These are phyloP conservation scores for Citeromyces siamensis DNA, from an alignment of 1,139 yeast genomes.

Conservation along the genomic window DNA sequence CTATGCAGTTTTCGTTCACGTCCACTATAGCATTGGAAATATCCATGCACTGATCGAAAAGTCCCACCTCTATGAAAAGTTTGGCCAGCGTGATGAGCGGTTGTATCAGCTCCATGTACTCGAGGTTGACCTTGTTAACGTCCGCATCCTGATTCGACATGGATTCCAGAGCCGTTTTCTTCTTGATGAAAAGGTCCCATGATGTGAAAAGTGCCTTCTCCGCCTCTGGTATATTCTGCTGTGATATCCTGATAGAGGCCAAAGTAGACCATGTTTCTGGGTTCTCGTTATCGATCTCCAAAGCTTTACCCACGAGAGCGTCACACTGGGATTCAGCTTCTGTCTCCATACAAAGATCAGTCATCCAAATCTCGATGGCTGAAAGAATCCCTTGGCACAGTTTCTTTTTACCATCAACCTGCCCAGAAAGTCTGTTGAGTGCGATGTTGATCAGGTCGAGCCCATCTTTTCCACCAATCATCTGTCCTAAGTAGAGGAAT, in stretches of 20 bases:
- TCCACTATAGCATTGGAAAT: slow-evolving; percentile 55
- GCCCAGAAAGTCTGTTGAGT: slow-evolving; percentile 33
- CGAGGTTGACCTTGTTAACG: slow-evolving; percentile 27
- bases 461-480: slow-evolving; percentile 77
- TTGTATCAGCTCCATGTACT: slow-evolving; percentile 51
- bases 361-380: slow-evolving; percentile 96
- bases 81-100: slow-evolving; percentile 62
- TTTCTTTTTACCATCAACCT: slow-evolving; percentile 33
- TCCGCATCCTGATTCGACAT: slow-evolving; percentile 19
- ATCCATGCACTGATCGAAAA: slow-evolving; percentile 50
- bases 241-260: slow-evolving; percentile 86
- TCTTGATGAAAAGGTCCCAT: slow-evolving; percentile 54
- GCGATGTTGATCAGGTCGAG: slow-evolving; percentile 55
- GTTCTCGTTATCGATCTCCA: slow-evolving; percentile 43
- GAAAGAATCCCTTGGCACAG: slow-evolving; percentile 71
- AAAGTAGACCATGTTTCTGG: slow-evolving; percentile 78
- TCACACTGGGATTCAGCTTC: slow-evolving; percentile 82
- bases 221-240: slow-evolving; percentile 69
- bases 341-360: slow-evolving; percentile 91
- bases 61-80: slow-evolving; percentile 66
- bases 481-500: slow-evolving; percentile 83
- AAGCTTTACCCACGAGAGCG: slow-evolving; percentile 50
- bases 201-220: slow-evolving; percentile 51
- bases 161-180: slow-evolving; percentile 37
- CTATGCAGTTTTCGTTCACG: slow-evolving; percentile 74